Evolutionary conservation across 2,329 filamentous ascomycete species (phyloP), one percentile per base, ranked within the genome.

Genomic region (Alternaria sp.): DNA sequence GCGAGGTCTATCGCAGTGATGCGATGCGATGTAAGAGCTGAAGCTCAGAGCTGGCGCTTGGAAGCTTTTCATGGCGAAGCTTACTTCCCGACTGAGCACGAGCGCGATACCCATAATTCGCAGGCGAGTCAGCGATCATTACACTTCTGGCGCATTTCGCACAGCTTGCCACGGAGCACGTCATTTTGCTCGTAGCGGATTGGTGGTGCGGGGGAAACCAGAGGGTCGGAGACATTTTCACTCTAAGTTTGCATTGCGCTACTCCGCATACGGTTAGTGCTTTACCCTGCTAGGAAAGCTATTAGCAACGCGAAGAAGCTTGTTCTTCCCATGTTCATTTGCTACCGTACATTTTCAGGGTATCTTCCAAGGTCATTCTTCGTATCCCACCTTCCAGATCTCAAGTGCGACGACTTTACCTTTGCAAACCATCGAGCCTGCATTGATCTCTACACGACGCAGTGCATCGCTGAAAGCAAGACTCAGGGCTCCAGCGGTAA

Each of bases 51-150:
- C 19, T 40, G 67, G 51, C 49, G 40, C 17, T 11, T 47, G 61
- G 59, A 72, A 71, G 69, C 68, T 64, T 65, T 62, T 65, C 67
- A 73, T 70, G 69, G 69, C 69, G 49, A 69, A 68, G 65, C 62
- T 65, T 68, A 49, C 28, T 57, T 46, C 28, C 47, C 19, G 40
- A 30, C 57, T 51, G 19, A 61, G 19, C 32, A 47, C 52, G 40
- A 57, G 45, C 45, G 25, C 28, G 28, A 21, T 46, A 54, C 46
- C 54, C 32, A 50, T 47, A 51, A 61, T 69, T 64, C 55, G 61
- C 55, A 28, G 30, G 57, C 30, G 30, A 46, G 51, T n/a, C 50
- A 59, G 57, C 61, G 25, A 55, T 50, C 32, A 6, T 44, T 45
- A 57, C 43, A 30, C 21, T 25, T 57, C 47, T 46, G 55, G 54